Evolutionary conservation across 2,329 filamentous ascomycete genomes (phyloP), one percentile per base, ranked within the genome.

Genomic region (Purpureocillium takamizusanense): DNA sequence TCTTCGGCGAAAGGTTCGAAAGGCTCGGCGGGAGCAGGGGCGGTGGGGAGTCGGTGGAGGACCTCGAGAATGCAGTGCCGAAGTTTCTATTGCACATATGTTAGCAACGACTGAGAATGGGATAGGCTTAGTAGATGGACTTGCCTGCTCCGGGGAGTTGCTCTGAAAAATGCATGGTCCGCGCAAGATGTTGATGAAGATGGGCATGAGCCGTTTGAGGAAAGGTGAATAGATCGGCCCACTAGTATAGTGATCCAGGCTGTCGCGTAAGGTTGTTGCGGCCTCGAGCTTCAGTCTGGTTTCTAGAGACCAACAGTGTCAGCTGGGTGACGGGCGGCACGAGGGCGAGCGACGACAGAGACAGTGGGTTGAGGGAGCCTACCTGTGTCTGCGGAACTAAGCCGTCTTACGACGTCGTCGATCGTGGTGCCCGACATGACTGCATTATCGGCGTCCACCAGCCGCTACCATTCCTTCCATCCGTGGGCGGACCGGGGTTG

Each of bases 11-110:
- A 94, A 1, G 82, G 84, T 58, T 97, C 89, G 62, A 95, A 81
- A 1, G 79, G 79, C 51, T 95, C 88, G 38, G 78, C 65, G 2
- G 86, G 82, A 30, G 73, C 78, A n/a, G 69, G 73, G 69, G 81
- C 50, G 62, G 88, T 72, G 6, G 78, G 78, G 33, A 99, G 65
- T 46, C 92, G 81, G 62, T 97, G 88, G 23, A 99, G 72, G 49
- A 95, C 95, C 62, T 98, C 94, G 50, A 99, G 81, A 35, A 94
- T 76, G 58, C 85, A 94, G 58, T 92, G 92, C 46, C 92, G 86
- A 48, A 98, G 70, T 76, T 88, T 94, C 80, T 86, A 49, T 31
- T 40, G 14, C 9, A 25, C n/a, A 6, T 2, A 11, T 3, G 38
- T 58, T 41, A 57, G 51, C 34, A 34, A 32, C 12, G 23, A 7